Evolutionary conservation across 1,284 basidiomycete genomes (phyloP).

Genomic region (Cutaneotrichosporon sp.): DNA sequence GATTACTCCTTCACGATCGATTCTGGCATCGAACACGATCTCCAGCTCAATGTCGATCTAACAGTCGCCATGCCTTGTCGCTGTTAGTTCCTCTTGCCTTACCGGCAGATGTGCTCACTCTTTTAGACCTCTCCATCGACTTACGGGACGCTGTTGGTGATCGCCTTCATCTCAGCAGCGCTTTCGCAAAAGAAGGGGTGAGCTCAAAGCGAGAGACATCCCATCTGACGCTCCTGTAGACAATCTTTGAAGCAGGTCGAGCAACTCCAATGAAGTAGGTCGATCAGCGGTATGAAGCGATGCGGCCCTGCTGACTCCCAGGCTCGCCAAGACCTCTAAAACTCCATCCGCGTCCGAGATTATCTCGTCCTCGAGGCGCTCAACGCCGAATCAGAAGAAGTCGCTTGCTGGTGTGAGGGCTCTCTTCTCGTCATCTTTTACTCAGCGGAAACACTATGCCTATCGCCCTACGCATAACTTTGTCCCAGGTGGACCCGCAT

Average conservation of each 20-base stretch:
- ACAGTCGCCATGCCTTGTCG: constrained; percentile 87
- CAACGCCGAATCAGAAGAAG: constrained; percentile 38
- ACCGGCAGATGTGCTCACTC: not conserved
- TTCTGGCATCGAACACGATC: constrained; percentile 56
- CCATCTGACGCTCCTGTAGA: constrained; percentile 51
- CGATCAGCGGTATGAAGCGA: constrained; percentile 20
- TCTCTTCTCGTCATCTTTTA: constrained; percentile 57
- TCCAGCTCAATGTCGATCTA: constrained; percentile 84
- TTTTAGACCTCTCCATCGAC: constrained; percentile 78
- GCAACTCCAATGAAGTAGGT: constrained; percentile 67
- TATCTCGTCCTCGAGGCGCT: constrained; percentile 34
- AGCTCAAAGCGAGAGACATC: constrained; percentile 33
- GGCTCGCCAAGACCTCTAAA: constrained; percentile 5
- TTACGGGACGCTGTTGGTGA: constrained; percentile 89
- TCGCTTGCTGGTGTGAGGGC: constrained; percentile 38
- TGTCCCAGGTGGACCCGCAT: constrained; percentile 63
- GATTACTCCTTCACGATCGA: constrained; percentile 82
- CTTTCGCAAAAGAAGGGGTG: constrained; percentile 80
- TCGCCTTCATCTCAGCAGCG: constrained; percentile 74
- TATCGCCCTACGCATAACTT: constrained; percentile 70
- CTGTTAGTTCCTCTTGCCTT: constrained; percentile 57
- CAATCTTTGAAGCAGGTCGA: constrained; percentile 75
- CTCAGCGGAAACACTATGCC: constrained; percentile 53
- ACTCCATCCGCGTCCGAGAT: constrained; percentile 38
- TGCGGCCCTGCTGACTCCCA: not conserved